Conservation (phyloP, 345 rosid species). For the Gossypium herbaceum region DNA sequence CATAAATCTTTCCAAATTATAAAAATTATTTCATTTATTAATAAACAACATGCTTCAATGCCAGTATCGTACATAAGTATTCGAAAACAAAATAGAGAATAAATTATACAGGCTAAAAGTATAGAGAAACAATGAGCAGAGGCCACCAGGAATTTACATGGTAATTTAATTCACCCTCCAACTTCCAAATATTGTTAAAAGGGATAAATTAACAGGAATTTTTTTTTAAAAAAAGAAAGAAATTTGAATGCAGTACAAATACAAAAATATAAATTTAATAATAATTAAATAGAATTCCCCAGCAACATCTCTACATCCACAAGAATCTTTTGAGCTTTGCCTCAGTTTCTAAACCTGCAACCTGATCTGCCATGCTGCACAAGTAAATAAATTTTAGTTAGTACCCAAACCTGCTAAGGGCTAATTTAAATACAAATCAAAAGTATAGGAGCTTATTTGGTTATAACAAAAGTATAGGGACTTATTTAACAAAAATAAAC, state of each 20-base stretch:
- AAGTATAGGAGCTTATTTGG: too few species aligned
- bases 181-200: slow-evolving; percentile 12
- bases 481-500: too few species aligned
- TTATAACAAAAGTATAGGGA: too few species aligned
- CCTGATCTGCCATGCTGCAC: slow-evolving; percentile 46
- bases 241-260: neutral
- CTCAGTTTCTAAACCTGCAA: slow-evolving; percentile 41
- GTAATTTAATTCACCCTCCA: slow-evolving; percentile 26
- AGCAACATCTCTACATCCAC: neutral
- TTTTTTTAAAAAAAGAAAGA: neutral
- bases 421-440: neutral
- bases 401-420: neutral
- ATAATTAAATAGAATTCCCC: neutral
- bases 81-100: too few species aligned
- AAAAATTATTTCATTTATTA: too few species aligned
- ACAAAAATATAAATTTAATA: neutral
- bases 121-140: neutral
- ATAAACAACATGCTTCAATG: too few species aligned
- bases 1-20: too few species aligned
- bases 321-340: slow-evolving; percentile 24
- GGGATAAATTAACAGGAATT: slow-evolving; percentile 29
- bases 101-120: too few species aligned
- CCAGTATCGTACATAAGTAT: too few species aligned
- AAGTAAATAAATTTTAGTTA: neutral
- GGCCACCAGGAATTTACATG: slow-evolving; percentile 9